A percentile compares a stretch with the other conserved stretches of the same genome.
These are phyloP conservation scores for Nectriaceae sp. DNA, from an alignment of 2,329 filamentous ascomycete species.

Conservation along the genomic window DNA sequence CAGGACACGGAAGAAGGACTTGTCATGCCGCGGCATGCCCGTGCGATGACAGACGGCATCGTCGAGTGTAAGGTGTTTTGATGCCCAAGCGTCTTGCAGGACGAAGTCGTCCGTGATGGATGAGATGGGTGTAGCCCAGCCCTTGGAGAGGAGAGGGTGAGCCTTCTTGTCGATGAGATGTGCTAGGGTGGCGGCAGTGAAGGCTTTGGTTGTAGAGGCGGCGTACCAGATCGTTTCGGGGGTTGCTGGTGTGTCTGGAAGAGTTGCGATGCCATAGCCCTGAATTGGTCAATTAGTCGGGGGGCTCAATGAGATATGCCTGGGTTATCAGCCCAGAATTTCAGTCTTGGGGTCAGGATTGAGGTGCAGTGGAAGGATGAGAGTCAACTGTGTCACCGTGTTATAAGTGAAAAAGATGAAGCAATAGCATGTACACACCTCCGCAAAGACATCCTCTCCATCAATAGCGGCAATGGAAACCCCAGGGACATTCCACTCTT, in stretches of 20 bases:
- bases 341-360: background rate
- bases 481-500: slow-evolving; percentile 30
- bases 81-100: slow-evolving; percentile 47
- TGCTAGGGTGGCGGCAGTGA: slow-evolving; percentile 52
- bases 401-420: background rate
- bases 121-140: slow-evolving; percentile 50
- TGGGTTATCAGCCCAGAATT: too few relatives aligned
- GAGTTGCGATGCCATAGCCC: slow-evolving; percentile 31
- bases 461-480: slow-evolving; percentile 31
- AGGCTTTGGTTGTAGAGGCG: slow-evolving; percentile 59
- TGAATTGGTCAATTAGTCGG: slow-evolving; percentile 12
- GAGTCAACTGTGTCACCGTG: background rate
- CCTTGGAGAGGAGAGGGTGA: slow-evolving; percentile 28
- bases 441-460: slow-evolving; percentile 23
- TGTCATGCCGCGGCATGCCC: slow-evolving; percentile 48
- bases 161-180: slow-evolving; percentile 49
- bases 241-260: slow-evolving; percentile 42
- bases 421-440: slow-evolving; percentile 15
- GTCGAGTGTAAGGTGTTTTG: slow-evolving; percentile 52
- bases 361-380: background rate
- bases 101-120: slow-evolving; percentile 55
- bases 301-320: too few relatives aligned
- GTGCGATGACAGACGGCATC: slow-evolving; percentile 56
- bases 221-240: slow-evolving; percentile 54
- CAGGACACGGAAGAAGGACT: slow-evolving; percentile 13